A percentile compares a stretch with the other conserved stretches of the same genome.
These are phyloP conservation scores for Wallacemonas sp. DNA, from an alignment of 208 protist species.

Conservation along the genomic window DNA sequence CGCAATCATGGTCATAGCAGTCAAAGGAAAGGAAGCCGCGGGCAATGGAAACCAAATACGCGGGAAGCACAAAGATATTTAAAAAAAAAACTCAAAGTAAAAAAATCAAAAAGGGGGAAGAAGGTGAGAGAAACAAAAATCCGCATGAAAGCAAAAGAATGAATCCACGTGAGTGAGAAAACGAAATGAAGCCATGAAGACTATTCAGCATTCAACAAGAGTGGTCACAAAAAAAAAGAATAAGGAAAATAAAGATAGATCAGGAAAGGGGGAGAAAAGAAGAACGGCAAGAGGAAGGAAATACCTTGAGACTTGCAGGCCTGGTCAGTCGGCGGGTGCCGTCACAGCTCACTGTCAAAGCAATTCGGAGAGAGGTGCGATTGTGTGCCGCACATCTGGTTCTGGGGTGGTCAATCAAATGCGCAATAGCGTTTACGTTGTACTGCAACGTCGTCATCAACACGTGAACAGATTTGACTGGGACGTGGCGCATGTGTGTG, in stretches of 20 bases:
- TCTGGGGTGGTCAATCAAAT: not conserved
- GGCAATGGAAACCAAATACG: not conserved
- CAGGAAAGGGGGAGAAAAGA: not conserved
- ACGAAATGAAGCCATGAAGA: not conserved
- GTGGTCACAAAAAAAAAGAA: not conserved
- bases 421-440: not conserved
- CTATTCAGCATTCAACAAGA: not conserved
- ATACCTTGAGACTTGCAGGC: too few species aligned
- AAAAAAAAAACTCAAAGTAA: not conserved
- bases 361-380: not conserved
- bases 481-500: not conserved
- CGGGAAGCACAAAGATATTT: not conserved
- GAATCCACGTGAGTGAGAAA: conserved; percentile 6
- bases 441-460: not conserved
- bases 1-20: too few species aligned
- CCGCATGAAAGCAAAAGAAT: conserved; percentile 11
- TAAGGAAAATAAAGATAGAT: not conserved
- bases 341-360: too few species aligned
- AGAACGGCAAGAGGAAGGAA: too few species aligned
- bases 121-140: conserved; percentile 11
- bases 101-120: not conserved
- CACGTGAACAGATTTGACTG: not conserved
- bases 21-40: too few species aligned
- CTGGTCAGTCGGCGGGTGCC: too few species aligned
- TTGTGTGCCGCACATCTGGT: not conserved